Base-by-base conservation (phyloP, 2,329 filamentous ascomycete genomes). In the Trichophyton simii region DNA sequence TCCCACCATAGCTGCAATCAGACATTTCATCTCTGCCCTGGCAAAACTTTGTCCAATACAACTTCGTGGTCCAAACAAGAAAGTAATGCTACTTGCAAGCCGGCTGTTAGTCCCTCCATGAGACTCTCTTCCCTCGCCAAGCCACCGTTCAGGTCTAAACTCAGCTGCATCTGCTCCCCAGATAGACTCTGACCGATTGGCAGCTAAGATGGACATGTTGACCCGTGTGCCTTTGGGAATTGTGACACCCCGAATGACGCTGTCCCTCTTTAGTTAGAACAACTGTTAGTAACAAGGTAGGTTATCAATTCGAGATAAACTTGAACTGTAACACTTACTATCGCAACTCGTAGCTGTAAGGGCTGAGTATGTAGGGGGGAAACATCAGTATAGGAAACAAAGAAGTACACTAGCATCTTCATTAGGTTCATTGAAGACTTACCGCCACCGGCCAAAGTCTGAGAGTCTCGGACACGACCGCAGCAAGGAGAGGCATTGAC, bases 61-160 rank as follows among this genome's bases (percentile, higher is more conserved):
- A 22, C 66, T 66, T 15, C 72, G 65, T 63, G 70, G 73, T 0
- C 73, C 75, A 64, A 74, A 74, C 61, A 73, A 61, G 63, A 75
- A 77, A 0, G 72, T 75, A 38, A 75, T 72, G 61, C 72, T 70
- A 1, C 72, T 72, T 50, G 69, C 75, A 54, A 75, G 75, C 0
- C 69, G 75, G 15, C 67, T 66, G 1, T 73, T 72, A 0, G 73
- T 73, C 1, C 73, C 73, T 1, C 76, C 79, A 66, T 84, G 78
- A 83, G 86, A 60, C 79, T 80, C 65, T 76, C 75, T 62, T 77
- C 82, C 25, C 75, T 79, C 36, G 70, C 78, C 59, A 75, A 87
- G 79, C 88, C 88, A 92, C 13, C 89, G 79, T 44, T 91, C 89
- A 0, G 91, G 91, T 52, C 86, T 80, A 77, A 96, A 96, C 48